These are phyloP conservation scores for Pleodorina starrii DNA, from an alignment of 139 green algal genomes.

Conservation along the genomic window DNA sequence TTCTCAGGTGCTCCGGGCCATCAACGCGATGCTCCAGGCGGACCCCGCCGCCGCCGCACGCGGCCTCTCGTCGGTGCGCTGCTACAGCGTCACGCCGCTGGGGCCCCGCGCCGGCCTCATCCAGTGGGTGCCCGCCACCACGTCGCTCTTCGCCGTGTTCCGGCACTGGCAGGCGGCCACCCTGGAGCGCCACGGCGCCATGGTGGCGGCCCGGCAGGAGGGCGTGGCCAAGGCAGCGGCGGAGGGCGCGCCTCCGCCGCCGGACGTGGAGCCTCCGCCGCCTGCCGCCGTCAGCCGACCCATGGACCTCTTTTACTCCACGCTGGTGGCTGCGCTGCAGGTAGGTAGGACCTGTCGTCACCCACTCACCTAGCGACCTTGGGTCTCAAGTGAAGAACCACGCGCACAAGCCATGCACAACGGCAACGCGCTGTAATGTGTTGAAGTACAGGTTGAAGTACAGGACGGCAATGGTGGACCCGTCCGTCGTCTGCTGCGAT, in stretches of 20 bases:
- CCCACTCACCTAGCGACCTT: no score
- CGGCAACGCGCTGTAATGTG: no score
- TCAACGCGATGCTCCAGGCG: slow-evolving; percentile 68
- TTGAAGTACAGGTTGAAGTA: no score
- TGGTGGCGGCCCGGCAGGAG: slow-evolving; percentile 56
- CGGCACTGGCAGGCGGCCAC: slow-evolving; percentile 77
- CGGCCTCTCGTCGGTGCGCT: slow-evolving; percentile 43
- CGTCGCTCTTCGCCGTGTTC: slow-evolving; percentile 87
- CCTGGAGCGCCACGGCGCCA: slow-evolving; percentile 64
- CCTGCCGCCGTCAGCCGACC: slow-evolving; percentile 14
- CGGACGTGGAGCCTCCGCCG: slow-evolving; percentile 21
- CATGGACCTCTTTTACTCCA: slow-evolving; percentile 38
- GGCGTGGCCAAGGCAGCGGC: slow-evolving; percentile 17
- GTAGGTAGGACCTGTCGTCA: neutral
- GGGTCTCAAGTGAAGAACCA: no score
- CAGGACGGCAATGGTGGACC: no score
- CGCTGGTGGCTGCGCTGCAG: slow-evolving; percentile 40
- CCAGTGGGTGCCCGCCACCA: slow-evolving; percentile 86
- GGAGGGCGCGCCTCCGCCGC: slow-evolving; percentile 9
- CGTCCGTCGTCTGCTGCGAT: no score
- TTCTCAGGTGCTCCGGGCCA: slow-evolving; percentile 61
- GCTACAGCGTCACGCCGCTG: slow-evolving; percentile 88
- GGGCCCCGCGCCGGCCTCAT: slow-evolving; percentile 83
- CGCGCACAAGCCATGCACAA: no score
- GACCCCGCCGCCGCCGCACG: slow-evolving; percentile 39